These are phyloP conservation scores for Aspergillus ellipticus DNA, from an alignment of 495 filamentous ascomycete species.

Conservation along the genomic window DNA sequence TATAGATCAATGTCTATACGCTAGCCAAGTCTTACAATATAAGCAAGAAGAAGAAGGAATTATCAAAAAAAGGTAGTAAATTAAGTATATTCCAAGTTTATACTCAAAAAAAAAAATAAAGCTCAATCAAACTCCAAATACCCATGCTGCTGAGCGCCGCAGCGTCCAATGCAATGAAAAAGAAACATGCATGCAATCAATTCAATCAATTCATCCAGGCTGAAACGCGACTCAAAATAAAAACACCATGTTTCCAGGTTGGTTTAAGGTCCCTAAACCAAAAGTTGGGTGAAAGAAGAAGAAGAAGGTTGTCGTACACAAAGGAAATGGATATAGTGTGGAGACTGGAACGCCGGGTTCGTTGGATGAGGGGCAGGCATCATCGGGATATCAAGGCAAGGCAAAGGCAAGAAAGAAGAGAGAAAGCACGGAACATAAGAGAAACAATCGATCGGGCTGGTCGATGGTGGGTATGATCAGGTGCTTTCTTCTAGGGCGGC, in stretches of 20 bases:
- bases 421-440: neutral
- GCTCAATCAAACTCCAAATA: slow-evolving; percentile 4
- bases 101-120: slow-evolving; percentile 9
- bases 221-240: neutral
- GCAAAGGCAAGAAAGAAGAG: neutral
- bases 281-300: slow-evolving; percentile 5
- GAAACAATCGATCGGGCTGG: neutral
- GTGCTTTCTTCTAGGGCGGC: slow-evolving; percentile 55
- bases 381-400: neutral
- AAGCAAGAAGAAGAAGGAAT: neutral
- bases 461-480: slow-evolving; percentile 12
- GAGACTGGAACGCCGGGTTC: slow-evolving; percentile 14
- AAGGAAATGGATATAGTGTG: slow-evolving; percentile 3
- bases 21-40: too few species aligned
- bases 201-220: slow-evolving; percentile 1
- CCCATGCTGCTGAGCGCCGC: neutral
- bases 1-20: too few species aligned
- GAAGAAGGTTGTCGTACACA: slow-evolving; percentile 8
- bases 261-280: neutral
- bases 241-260: neutral
- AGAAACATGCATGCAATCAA: neutral
- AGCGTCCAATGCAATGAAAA: neutral
- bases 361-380: slow-evolving; percentile 7
- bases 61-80: slow-evolving; percentile 1
- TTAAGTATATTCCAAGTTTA: slow-evolving; percentile 18